A percentile compares a stretch with the other conserved stretches of the same genome.
These are phyloP conservation scores for Exobasidium cylindrosporum DNA, from an alignment of 1,284 basidiomycete genomes.

Conservation along the genomic window DNA sequence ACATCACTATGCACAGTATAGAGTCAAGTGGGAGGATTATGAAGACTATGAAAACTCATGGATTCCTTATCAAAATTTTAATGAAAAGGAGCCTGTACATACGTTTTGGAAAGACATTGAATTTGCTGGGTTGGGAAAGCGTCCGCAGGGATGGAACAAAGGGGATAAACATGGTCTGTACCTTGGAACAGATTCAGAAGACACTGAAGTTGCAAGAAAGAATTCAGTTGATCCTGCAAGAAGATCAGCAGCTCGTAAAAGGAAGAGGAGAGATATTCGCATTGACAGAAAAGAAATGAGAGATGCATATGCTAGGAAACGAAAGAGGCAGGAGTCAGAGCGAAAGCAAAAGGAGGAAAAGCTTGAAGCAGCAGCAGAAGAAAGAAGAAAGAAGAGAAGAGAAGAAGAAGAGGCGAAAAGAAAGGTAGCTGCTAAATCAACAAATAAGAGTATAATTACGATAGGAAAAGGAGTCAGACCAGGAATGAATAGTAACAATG, in stretches of 20 bases:
- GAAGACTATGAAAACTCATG: background rate
- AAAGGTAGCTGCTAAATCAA: background rate
- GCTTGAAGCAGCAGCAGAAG: background rate
- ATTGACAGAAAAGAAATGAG: background rate
- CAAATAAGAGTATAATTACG: background rate
- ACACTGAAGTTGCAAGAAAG: background rate
- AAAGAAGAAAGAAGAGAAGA: slow-evolving; percentile 10
- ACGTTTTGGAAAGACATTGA: slow-evolving; percentile 3
- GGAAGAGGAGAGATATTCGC: background rate
- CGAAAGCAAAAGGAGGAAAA: background rate
- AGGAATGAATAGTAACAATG: too few species aligned
- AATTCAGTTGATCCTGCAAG: background rate
- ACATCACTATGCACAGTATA: background rate
- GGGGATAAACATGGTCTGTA: background rate
- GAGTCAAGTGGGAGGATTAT: slow-evolving; percentile 1
- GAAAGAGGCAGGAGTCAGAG: background rate
- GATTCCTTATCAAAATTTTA: background rate
- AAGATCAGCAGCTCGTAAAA: background rate
- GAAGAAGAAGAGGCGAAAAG: slow-evolving; percentile 2
- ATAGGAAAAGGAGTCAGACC: background rate
- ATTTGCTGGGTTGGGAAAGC: background rate
- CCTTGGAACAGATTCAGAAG: background rate
- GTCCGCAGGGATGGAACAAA: background rate
- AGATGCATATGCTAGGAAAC: background rate
- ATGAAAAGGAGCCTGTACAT: background rate